These are phyloP conservation scores for Aspergillus kassunensis DNA, from an alignment of 495 filamentous ascomycete species.

Conservation along the genomic window DNA sequence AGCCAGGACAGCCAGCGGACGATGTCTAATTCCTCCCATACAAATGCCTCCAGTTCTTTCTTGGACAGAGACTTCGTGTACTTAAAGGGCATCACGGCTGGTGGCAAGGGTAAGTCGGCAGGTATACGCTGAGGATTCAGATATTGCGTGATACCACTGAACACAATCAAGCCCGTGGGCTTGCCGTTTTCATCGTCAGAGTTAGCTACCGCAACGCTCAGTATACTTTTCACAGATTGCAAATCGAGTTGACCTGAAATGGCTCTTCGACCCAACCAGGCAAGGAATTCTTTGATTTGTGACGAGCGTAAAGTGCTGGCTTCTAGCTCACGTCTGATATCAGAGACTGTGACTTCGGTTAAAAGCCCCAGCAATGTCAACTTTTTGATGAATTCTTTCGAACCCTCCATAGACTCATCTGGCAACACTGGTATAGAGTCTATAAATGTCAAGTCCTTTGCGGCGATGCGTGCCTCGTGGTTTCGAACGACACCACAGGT, in stretches of 20 bases:
- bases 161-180: constrained; percentile 63
- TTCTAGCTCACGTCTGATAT: constrained; percentile 77
- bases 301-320: constrained; percentile 66
- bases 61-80: constrained; percentile 62
- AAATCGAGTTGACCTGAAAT: constrained; percentile 62
- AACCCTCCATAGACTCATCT: constrained; percentile 60
- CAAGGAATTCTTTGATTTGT: constrained; percentile 76
- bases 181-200: constrained; percentile 58
- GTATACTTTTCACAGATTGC: constrained; percentile 56
- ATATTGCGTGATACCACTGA: constrained; percentile 70
- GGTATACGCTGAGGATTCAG: constrained; percentile 71
- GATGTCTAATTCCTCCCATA: constrained; percentile 78
- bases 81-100: constrained; percentile 73
- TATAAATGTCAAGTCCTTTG: constrained; percentile 82
- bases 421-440: constrained; percentile 86
- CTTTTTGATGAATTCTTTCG: constrained; percentile 67
- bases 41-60: constrained; percentile 67
- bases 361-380: constrained; percentile 77
- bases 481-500: constrained; percentile 79
- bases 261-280: constrained; percentile 72
- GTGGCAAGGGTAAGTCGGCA: constrained; percentile 77
- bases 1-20: constrained; percentile 81
- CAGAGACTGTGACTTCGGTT: constrained; percentile 76
- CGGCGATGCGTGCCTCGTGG: constrained; percentile 70
- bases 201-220: constrained; percentile 77